Evolutionary conservation across 2,329 filamentous ascomycete genomes (phyloP), one percentile per base, ranked within the genome.

Genomic region (Fusarium circinatum): DNA sequence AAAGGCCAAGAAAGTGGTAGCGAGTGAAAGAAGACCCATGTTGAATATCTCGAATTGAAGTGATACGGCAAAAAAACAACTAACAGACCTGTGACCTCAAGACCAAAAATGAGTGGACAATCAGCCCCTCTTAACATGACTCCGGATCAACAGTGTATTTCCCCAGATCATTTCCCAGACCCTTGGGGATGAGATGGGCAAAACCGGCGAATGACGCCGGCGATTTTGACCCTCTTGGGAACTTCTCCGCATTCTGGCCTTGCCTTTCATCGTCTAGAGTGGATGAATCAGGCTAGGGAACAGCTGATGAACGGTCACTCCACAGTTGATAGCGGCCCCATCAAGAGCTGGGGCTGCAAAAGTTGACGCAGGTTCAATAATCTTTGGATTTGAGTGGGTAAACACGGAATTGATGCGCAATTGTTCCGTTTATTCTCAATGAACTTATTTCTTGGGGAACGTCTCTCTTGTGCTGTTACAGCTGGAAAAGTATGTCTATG

Each of bases 21-120:
- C 62, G 45, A 68, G 62, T 67, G 65, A 52, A 51, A 68, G 28
- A 39, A 68, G 52, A 41, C 62, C 65, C 65, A 68, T 68, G 3
- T 32, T 52, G 39, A 61, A 14, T 30, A 10, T 26, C 47, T 45
- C 13, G 32, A 30, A 5, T 11, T 30, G 12, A 38, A 41, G 13
- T 9, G 22, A 28, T 54, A 28, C 34, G 8, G 8, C 15, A 24
- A 17, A 13, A 13, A 13, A 13, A 24, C 17, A 4, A 14, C 17
- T 17, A 13, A 54, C 12, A 18, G 38, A 30, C 22, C 12, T 34
- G 48, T 17, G 20, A 22, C 38, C 20, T 22, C 12, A 49, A 32
- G 20, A n/a, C 42, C 52, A 41, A 28, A 58, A 66, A 42, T 6
- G 30, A 26, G 64, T 20, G 38, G 65, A 51, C 38, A 17, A 15